Conservation (phyloP, 495 filamentous ascomycete species). For the Aspergillus conjunctus region DNA sequence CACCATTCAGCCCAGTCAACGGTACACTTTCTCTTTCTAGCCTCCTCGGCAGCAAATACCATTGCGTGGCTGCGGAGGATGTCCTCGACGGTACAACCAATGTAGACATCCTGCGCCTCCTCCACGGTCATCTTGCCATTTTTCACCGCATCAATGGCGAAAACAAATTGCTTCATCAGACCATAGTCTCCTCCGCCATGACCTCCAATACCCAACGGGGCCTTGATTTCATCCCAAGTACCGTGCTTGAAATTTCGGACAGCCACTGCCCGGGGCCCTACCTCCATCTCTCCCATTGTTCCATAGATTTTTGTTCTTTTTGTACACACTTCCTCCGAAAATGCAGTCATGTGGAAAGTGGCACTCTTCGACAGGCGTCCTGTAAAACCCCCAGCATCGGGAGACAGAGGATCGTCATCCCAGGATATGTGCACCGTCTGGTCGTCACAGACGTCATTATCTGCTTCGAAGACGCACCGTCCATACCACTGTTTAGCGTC, state of each 20-base stretch:
- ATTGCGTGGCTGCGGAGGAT: conserved; percentile 62
- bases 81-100: not conserved
- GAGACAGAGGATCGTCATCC: conserved; percentile 59
- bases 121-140: not conserved
- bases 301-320: conserved; percentile 72
- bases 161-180: conserved; percentile 5
- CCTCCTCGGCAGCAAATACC: conserved; percentile 78
- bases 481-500: conserved; percentile 70
- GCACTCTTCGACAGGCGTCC: conserved; percentile 69
- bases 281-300: conserved; percentile 71
- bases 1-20: conserved; percentile 70
- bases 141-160: not conserved
- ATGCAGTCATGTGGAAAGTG: conserved; percentile 79
- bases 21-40: conserved; percentile 55
- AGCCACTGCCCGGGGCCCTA: conserved; percentile 33
- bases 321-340: conserved; percentile 72
- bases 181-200: conserved; percentile 1
- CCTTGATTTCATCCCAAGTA: not conserved
- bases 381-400: conserved; percentile 28
- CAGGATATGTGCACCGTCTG: conserved; percentile 69
- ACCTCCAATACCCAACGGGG: not conserved
- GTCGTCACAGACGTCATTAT: conserved; percentile 81
- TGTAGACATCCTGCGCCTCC: conserved; percentile 1
- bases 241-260: conserved; percentile 4
- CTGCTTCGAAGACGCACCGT: conserved; percentile 77